Conservation (phyloP, 306 rosid species). For the Gillenia trifoliata region DNA sequence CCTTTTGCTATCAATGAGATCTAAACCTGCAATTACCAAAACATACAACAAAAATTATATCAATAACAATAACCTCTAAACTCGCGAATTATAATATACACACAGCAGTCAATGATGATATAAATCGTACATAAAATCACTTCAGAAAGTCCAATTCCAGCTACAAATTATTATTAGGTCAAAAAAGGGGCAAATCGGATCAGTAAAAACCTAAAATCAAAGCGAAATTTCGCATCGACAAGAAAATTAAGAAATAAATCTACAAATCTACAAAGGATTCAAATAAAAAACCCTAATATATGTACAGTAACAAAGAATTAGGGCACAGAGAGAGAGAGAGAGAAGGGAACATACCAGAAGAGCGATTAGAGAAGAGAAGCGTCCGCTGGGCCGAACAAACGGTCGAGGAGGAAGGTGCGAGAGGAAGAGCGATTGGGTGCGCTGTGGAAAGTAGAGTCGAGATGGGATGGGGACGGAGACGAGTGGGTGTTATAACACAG, state of each 20-base stretch:
- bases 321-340: neutral
- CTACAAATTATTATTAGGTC: neutral
- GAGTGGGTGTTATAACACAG: neutral
- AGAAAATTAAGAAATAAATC: neutral
- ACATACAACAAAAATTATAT: neutral
- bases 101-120: neutral
- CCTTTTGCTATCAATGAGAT: neutral
- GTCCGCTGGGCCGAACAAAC: neutral
- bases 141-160: neutral
- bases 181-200: neutral
- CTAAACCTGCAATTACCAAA: constrained; percentile 7
- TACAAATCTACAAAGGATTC: neutral
- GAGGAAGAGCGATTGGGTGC: neutral
- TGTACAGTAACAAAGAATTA: no score
- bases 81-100: neutral
- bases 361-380: neutral
- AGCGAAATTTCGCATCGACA: neutral
- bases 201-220: neutral
- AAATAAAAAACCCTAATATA: neutral
- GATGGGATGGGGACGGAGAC: neutral
- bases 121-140: neutral
- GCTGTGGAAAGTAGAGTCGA: neutral
- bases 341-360: neutral
- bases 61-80: neutral
- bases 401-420: neutral